Evolutionary conservation across 148 eudicot species (phyloP), one percentile per base, ranked within the genome.

Genomic region (Spergularia marina): DNA sequence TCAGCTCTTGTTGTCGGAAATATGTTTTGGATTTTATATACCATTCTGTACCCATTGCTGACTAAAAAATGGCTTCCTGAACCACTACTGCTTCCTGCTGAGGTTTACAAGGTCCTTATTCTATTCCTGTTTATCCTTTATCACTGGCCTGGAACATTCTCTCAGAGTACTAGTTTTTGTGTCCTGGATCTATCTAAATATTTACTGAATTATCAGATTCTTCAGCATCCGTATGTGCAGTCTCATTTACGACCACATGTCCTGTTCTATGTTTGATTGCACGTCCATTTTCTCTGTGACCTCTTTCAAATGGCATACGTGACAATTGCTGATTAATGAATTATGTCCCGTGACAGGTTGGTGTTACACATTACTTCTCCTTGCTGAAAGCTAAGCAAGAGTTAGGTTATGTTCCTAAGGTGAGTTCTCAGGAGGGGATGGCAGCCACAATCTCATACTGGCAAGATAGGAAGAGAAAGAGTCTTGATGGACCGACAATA

Each of bases 281-380:
- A 4, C 20, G 2, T 5, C 25, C 39, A 12, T 61, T 7, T n/a
- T 41, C 14, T 21, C 8, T 41, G 7, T 5, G 57, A n/a, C 15
- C 18, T 2, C 2, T 8, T 9, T 40, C 25, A 44, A 49, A 51
- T 14, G 9, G 36, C 9, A 57, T 53, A 18, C n/a, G 21, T 21
- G 44, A 52, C 52, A 10, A 8, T 67, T 12, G 36, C 61, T 61
- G 49, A 68, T 53, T 18, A 11, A 5, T 34, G 47, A 54, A 69
- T 40, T 12, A 12, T 69, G 20, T 79, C 34, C 36, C 12, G 18
- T 76, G 76, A 68, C 83, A 91, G 97, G 92, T 91, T 74, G 98
- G 98, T 6, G 87, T 91, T 17, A 94, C 98, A 17, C 93, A 91
- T 84, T 89, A 91, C 83, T 94, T 91, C 83, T 91, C 97, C 4